These are phyloP conservation scores for Penicillium argentinense DNA, from an alignment of 495 filamentous ascomycete species.

Conservation along the genomic window DNA sequence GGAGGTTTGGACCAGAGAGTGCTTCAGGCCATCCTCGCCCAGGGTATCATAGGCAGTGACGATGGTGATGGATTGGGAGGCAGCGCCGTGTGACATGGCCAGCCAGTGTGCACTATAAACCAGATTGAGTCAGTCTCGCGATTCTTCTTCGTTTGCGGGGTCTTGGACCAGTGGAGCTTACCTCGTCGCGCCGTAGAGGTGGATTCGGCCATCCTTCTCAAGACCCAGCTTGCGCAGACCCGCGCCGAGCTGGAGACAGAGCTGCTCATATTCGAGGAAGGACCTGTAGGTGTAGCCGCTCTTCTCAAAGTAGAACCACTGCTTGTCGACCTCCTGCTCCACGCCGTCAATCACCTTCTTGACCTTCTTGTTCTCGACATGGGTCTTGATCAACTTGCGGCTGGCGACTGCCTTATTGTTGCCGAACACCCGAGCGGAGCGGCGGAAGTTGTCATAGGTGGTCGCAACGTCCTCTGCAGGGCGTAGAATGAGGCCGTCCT, in stretches of 20 bases:
- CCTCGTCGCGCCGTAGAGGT: constrained; percentile 89
- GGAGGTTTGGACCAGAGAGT: constrained; percentile 85
- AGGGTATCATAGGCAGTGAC: constrained; percentile 98
- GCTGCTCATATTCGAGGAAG: constrained; percentile 85
- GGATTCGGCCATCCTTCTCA: constrained; percentile 68
- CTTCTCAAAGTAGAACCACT: constrained; percentile 95
- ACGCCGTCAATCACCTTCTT: constrained; percentile 94
- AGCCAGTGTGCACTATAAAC: constrained; percentile 68
- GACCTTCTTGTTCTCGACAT: constrained; percentile 92
- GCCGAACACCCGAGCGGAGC: constrained; percentile 77
- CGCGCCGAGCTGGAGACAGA: constrained; percentile 69
- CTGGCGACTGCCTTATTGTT: constrained; percentile 84
- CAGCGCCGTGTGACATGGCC: constrained; percentile 68
- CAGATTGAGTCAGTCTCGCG: constrained; percentile 7
- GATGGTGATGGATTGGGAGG: constrained; percentile 91
- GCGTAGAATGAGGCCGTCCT: constrained; percentile 65
- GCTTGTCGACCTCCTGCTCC: constrained; percentile 88
- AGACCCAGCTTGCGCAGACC: constrained; percentile 82
- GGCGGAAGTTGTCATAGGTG: constrained; percentile 79
- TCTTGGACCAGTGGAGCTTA: constrained; percentile 20
- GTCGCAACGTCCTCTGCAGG: constrained; percentile 76
- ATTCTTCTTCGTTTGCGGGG: background rate
- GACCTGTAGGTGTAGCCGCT: constrained; percentile 82
- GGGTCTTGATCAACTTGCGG: constrained; percentile 77
- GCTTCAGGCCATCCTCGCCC: constrained; percentile 87